Evolutionary conservation across 441 rosid genomes (phyloP).

Genomic region (Populus hybrid): DNA sequence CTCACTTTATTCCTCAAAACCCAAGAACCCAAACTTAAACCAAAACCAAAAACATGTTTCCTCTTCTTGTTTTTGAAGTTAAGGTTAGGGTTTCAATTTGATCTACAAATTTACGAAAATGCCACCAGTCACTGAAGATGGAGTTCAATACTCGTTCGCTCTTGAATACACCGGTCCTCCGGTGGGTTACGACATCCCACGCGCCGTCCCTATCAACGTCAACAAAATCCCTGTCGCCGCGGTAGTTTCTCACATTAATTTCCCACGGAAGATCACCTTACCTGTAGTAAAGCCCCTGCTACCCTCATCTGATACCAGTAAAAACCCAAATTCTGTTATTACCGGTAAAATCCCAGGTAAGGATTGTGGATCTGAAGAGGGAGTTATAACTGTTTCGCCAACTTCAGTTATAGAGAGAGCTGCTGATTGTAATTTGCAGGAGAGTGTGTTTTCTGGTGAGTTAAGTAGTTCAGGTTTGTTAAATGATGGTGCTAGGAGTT

Average conservation of each 20-base stretch:
- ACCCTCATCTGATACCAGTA: constrained; percentile 34
- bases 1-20: background rate
- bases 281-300: constrained; percentile 84
- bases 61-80: background rate
- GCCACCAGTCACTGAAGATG: constrained; percentile 39
- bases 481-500: constrained; percentile 35
- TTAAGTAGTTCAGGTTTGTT: constrained; percentile 53
- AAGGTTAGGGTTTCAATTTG: background rate
- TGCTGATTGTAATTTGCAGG: constrained; percentile 28
- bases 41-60: background rate
- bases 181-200: constrained; percentile 70
- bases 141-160: constrained; percentile 64
- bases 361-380: constrained; percentile 38
- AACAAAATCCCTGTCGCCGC: constrained; percentile 82
- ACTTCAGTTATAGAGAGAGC: constrained; percentile 61
- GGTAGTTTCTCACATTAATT: constrained; percentile 65
- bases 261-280: constrained; percentile 49
- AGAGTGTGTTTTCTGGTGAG: constrained; percentile 54
- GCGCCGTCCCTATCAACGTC: constrained; percentile 85
- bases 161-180: constrained; percentile 90
- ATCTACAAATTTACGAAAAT: background rate
- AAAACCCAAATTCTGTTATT: constrained; percentile 57
- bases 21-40: background rate
- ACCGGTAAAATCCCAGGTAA: constrained; percentile 23
- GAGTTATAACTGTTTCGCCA: constrained; percentile 60